A percentile compares a stretch with the other conserved stretches of the same genome.
Conservation (phyloP, 2,329 filamentous ascomycete genomes). For the Whalleya microplaca region DNA sequence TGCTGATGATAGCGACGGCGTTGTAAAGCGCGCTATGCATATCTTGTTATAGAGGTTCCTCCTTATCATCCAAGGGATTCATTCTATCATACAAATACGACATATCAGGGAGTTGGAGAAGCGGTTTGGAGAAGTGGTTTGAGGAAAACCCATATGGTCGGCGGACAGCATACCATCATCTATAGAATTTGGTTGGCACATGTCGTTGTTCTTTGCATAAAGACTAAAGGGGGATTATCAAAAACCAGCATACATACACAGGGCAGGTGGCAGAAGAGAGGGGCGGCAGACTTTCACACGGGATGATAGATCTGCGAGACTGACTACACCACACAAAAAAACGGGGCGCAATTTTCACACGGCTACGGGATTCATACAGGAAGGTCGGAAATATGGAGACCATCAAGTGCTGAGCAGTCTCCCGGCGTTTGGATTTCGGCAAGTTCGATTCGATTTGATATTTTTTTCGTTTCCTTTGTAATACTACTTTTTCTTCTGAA, state of each 20-base stretch:
- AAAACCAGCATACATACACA: neutral
- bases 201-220: neutral
- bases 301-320: conserved; percentile 4
- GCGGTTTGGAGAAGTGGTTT: too few species aligned
- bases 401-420: conserved; percentile 63
- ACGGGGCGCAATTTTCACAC: neutral
- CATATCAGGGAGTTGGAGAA: too few species aligned
- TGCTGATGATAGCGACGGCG: conserved; percentile 12
- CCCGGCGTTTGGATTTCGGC: conserved; percentile 38
- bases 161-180: too few species aligned
- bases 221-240: neutral
- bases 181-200: neutral
- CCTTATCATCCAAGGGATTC: too few species aligned
- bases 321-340: conserved; percentile 14
- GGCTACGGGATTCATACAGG: conserved; percentile 15
- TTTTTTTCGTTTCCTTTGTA: neutral
- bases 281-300: conserved; percentile 4
- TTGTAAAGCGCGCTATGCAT: neutral
- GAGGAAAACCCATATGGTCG: too few species aligned
- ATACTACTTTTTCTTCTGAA: neutral
- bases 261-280: neutral
- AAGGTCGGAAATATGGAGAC: conserved; percentile 42
- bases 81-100: too few species aligned
- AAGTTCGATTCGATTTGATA: too few species aligned
- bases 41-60: neutral